These are phyloP conservation scores for Xerocomus spinulosus DNA, from an alignment of 768 basidiomycete species.

Conservation along the genomic window DNA sequence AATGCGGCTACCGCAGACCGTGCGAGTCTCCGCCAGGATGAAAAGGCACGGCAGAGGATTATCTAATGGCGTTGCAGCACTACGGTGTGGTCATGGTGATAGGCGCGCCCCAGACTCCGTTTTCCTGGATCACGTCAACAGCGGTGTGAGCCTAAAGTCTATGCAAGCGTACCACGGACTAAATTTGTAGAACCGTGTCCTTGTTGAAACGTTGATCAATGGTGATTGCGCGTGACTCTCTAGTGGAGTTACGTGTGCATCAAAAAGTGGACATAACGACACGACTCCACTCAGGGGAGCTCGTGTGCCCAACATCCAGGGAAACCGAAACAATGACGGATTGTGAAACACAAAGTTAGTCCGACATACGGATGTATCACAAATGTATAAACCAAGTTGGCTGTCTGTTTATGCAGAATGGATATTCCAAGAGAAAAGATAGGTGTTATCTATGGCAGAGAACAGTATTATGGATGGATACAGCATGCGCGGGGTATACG, in stretches of 20 bases:
- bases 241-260: background rate
- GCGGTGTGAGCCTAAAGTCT: conserved; percentile 2
- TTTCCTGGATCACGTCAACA: background rate
- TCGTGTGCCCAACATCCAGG: background rate
- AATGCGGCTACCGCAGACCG: background rate
- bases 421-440: conserved; percentile 1
- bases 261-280: background rate
- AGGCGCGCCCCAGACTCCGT: background rate
- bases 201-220: too few relatives aligned
- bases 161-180: background rate
- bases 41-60: too few relatives aligned
- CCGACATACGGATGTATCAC: background rate
- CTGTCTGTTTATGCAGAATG: background rate
- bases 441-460: conserved; percentile 1
- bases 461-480: conserved; percentile 20
- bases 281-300: background rate
- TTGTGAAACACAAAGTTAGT: background rate
- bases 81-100: conserved; percentile 3
- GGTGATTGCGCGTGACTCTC: background rate
- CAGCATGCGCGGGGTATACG: conserved; percentile 20
- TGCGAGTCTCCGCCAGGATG: too few relatives aligned
- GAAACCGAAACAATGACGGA: background rate
- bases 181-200: background rate
- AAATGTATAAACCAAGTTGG: background rate
- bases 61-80: background rate